Conservation (phyloP, 345 rosid species). For the Sisymbrium irio region DNA sequence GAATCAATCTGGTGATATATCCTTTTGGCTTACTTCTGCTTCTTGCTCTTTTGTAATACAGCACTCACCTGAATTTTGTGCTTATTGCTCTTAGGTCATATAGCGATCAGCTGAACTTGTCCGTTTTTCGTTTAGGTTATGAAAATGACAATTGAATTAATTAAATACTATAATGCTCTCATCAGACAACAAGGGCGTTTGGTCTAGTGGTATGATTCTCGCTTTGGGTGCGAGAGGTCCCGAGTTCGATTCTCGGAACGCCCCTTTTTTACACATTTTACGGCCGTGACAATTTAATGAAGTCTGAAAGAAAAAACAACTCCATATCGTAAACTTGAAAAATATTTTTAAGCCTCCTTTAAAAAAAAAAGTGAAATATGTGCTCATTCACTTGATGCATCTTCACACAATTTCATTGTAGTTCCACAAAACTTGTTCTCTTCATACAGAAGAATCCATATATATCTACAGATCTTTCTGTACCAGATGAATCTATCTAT, state of each 20-base stretch:
- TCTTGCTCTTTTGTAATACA: not conserved
- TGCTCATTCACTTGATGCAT: not conserved
- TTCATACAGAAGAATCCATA: constrained; percentile 2
- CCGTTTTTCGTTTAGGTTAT: too few species aligned
- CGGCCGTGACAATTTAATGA: not conserved
- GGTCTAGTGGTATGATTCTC: constrained; percentile 94
- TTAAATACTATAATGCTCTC: not conserved
- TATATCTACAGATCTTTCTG: constrained; percentile 13
- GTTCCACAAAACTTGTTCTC: not conserved
- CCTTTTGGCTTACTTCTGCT: not conserved
- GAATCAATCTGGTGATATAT: not conserved
- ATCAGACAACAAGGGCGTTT: constrained; percentile 45
- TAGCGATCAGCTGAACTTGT: too few species aligned
- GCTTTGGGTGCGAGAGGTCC: constrained; percentile 96
- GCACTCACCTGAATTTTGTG: too few species aligned
- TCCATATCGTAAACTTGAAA: not conserved
- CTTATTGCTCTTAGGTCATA: too few species aligned
- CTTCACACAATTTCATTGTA: constrained; percentile 8
- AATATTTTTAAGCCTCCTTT: not conserved
- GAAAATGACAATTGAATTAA: too few species aligned
- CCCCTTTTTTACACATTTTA: not conserved
- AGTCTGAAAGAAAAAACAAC: not conserved
- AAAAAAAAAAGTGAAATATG: not conserved
- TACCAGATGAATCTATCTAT: constrained; percentile 4
- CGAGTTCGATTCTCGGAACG: constrained; percentile 73